Evolutionary conservation across 192 early-diverging fungal species (phyloP), one percentile per base, ranked within the genome.

Genomic region (Coemansia umbellata): DNA sequence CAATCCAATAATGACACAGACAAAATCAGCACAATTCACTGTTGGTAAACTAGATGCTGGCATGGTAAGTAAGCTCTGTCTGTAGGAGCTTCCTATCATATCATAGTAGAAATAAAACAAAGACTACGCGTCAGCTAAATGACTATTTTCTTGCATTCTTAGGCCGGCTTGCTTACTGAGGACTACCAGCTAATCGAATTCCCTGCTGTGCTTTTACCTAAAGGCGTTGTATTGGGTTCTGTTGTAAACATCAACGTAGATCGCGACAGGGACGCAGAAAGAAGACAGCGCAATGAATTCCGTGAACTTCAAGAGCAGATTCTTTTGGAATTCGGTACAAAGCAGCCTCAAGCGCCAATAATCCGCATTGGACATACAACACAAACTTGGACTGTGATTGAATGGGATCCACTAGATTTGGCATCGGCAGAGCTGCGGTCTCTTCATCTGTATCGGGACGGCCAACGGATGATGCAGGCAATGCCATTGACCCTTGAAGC

Each of bases 171-270:
- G 33, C 78, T 99, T 37, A 97, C 96, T 22, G 93, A 93, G 60
- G 91, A 97, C 69, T 91, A 99, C 81, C 96, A 99, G 77, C 81
- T 97, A 17, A 94, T 99, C 52, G 96, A 99, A 74, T 98, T 99
- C 59, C 97, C 97, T 2, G 89, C 97, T 6, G 79, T 94, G 8
- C 89, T 99, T 19, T 80, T 99, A 40, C 97, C 97, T 31, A 90
- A 88, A 47, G 93, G 93, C 14, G 92, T 97, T 14, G 78, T 84
- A 13, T 87, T 93, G 15, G 97, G 97, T 22, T 95, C 92, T 13
- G 90, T 99, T 36, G 90, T 99, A 57, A 99, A 92, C 70, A 85
- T 99, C 51, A 87, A 94, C 26, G 92, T 99, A 22, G 89, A 86
- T 55, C 87, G 95, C 31, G 93, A 98, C 78, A 66, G 79, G 9